Evolutionary conservation across 2,329 filamentous ascomycete species (phyloP).

Genomic region (Juglanconis oblonga): DNA sequence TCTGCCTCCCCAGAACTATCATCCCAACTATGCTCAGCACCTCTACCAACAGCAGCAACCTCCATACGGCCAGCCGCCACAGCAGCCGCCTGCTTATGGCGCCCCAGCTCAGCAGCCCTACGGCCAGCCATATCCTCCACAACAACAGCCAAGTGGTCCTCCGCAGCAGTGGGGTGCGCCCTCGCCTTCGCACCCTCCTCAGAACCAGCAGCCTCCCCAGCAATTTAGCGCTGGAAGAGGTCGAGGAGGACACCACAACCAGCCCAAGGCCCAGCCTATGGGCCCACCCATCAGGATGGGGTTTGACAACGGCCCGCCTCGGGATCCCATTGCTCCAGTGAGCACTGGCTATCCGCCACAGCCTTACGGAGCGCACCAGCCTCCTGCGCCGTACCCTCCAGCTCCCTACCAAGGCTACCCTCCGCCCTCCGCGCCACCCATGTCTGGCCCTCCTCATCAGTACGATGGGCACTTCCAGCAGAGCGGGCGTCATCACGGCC

Average conservation of each 20-base stretch:
- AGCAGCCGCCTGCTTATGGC: conserved; percentile 29
- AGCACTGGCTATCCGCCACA: conserved; percentile 40
- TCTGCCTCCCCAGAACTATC: conserved; percentile 53
- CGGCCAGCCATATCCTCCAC: conserved; percentile 29
- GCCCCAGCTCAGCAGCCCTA: conserved; percentile 29
- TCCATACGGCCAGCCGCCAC: conserved; percentile 37
- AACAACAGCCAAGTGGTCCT: conserved; percentile 30
- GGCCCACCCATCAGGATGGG: conserved; percentile 54
- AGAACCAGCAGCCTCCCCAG: conserved; percentile 29
- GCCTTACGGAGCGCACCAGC: conserved; percentile 28
- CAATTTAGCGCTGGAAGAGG: conserved; percentile 42
- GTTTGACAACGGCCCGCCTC: conserved; percentile 39
- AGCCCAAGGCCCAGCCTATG: conserved; percentile 40
- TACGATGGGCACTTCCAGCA: conserved; percentile 33
- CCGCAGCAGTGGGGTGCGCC: conserved; percentile 41
- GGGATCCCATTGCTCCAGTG: conserved; percentile 44
- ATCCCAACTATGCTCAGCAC: conserved; percentile 58
- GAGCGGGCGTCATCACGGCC: conserved; percentile 33
- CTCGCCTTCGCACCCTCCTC: conserved; percentile 27
- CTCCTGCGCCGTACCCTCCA: conserved; percentile 22
- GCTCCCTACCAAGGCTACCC: conserved; percentile 37
- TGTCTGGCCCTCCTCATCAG: conserved; percentile 23
- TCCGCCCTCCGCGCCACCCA: conserved; percentile 30
- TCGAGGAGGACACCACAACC: conserved; percentile 38
- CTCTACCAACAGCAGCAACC: conserved; percentile 40